Evolutionary conservation across 768 basidiomycete species (phyloP).

Genomic region (Mycena venus): DNA sequence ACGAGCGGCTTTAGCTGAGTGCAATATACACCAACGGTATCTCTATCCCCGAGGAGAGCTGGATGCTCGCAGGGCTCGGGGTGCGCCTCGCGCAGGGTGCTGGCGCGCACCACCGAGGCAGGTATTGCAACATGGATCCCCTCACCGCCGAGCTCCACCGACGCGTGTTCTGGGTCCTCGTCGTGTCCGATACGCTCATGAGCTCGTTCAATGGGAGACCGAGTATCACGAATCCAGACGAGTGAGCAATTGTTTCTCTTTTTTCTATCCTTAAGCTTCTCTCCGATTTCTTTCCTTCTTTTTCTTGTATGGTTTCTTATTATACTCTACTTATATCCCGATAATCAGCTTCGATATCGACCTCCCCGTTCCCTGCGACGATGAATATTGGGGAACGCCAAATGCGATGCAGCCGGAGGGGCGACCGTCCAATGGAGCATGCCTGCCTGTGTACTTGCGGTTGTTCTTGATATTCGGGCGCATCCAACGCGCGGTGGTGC

Average conservation of each 20-base stretch:
- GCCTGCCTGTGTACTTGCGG: neutral
- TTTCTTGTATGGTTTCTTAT: too few species aligned
- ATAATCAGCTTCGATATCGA: conserved; percentile 12
- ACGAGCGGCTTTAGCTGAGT: neutral
- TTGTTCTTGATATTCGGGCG: conserved; percentile 6
- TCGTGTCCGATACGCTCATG: neutral
- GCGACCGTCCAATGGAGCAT: conserved; percentile 48
- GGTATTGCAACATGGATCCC: neutral
- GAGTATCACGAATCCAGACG: neutral
- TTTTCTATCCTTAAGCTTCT: too few species aligned
- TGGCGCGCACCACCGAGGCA: conserved; percentile 14
- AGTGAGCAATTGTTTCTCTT: neutral
- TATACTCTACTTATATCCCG: too few species aligned
- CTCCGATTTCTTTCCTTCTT: too few species aligned
- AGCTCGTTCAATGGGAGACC: conserved; percentile 13
- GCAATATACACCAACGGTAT: neutral
- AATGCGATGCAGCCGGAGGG: conserved; percentile 61
- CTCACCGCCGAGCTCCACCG: conserved; percentile 6
- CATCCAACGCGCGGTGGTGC: conserved; percentile 13
- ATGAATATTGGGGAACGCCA: conserved; percentile 60
- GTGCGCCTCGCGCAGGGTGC: conserved; percentile 15
- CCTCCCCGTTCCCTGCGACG: conserved; percentile 29
- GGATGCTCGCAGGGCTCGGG: neutral
- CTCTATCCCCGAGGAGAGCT: neutral
- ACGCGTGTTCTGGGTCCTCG: conserved; percentile 11